These are phyloP conservation scores for Yarrowia osloensis DNA, from an alignment of 805 yeast species.

Conservation along the genomic window DNA sequence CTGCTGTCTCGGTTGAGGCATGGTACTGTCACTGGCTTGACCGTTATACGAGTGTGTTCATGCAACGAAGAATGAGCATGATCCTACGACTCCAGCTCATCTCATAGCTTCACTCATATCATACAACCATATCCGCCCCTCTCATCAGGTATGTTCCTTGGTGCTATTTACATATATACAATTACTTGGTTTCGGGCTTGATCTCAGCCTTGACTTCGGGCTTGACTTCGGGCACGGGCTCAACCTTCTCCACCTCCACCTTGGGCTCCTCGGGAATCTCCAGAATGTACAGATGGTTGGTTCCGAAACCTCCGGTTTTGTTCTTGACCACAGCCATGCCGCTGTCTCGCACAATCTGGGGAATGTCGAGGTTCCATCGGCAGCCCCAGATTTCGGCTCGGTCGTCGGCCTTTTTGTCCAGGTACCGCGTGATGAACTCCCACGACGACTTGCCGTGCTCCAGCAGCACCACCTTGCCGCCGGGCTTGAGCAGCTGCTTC, in stretches of 20 bases:
- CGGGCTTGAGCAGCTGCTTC: conserved; percentile 72
- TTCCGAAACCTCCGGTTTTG: conserved; percentile 82
- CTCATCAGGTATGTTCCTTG: too few species aligned
- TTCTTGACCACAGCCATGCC: conserved; percentile 83
- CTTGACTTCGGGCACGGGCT: background rate
- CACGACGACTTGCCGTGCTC: conserved; percentile 92
- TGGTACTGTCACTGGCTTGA: too few species aligned
- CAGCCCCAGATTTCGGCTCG: conserved; percentile 95
- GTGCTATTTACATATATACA: conserved; percentile 29
- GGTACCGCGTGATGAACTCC: conserved; percentile 71
- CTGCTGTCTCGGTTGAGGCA: too few species aligned
- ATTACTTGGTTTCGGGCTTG: background rate
- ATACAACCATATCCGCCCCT: too few species aligned
- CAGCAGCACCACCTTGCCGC: conserved; percentile 80
- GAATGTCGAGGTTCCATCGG: conserved; percentile 94
- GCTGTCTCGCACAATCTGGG: conserved; percentile 77
- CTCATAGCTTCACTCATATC: too few species aligned
- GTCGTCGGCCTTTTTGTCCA: conserved; percentile 80
- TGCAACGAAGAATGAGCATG: too few species aligned
- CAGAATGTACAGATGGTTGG: conserved; percentile 57
- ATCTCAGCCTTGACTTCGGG: background rate
- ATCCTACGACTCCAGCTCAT: too few species aligned
- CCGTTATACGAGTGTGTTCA: too few species aligned
- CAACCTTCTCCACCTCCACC: background rate
- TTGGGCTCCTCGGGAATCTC: conserved; percentile 8